A percentile compares a stretch with the other conserved stretches of the same genome.
Evolutionary conservation across 2,329 filamentous ascomycete species (phyloP).

Genomic region (Colletotrichum sidae): DNA sequence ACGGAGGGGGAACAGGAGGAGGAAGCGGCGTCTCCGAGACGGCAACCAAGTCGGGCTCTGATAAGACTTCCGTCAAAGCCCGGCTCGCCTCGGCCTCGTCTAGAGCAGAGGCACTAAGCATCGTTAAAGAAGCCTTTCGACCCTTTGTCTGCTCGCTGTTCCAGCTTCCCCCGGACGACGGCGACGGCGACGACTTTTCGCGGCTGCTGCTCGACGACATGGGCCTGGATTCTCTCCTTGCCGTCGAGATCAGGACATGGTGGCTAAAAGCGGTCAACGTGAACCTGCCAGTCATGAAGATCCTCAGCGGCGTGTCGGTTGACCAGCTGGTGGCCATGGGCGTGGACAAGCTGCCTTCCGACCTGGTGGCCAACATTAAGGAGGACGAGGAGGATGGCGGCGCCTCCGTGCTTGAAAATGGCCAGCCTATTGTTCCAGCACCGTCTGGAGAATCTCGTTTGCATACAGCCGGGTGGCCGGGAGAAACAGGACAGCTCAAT

Average conservation of each 20-base stretch:
- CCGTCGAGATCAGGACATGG: constrained; percentile 55
- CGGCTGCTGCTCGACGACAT: constrained; percentile 16
- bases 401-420: too few species aligned
- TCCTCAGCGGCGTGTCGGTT: constrained; percentile 39
- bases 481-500: too few species aligned
- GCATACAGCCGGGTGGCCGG: too few species aligned
- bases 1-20: too few species aligned
- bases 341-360: neutral
- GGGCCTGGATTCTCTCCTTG: constrained; percentile 43
- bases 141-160: neutral
- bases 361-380: neutral
- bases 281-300: constrained; percentile 58
- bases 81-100: too few species aligned
- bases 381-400: too few species aligned
- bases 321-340: neutral
- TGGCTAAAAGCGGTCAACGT: constrained; percentile 55
- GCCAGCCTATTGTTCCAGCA: too few species aligned
- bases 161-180: neutral
- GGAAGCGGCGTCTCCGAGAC: too few species aligned
- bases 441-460: too few species aligned
- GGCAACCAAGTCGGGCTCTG: too few species aligned
- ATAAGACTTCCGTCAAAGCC: too few species aligned
- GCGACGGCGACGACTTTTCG: neutral
- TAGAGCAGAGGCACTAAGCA: too few species aligned
- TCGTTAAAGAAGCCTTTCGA: neutral